Percentiles rank a stretch among this genome's conserved stretches.
phyloP scores from a whole-genome alignment of 2,329 filamentous ascomycete genomes.

The Cladophialophora carrionii region DNA sequence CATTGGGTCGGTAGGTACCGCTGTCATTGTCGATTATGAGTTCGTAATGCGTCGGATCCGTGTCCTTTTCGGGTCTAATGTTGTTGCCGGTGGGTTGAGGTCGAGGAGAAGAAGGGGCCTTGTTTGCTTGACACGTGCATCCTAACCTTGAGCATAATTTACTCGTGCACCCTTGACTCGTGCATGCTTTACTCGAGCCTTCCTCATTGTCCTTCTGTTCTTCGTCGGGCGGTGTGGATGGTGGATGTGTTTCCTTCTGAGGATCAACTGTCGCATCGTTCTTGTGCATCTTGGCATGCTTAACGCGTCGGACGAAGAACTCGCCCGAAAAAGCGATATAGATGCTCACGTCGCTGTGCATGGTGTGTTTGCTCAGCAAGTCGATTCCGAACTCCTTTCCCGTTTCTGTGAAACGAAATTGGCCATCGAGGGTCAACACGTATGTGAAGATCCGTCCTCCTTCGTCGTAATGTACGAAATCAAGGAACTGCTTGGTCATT shows the following conservation, averaged over 20 bases:
- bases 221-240: constrained; percentile 48
- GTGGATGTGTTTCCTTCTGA: constrained; percentile 54
- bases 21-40: constrained; percentile 94
- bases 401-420: constrained; percentile 90
- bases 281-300: constrained; percentile 49
- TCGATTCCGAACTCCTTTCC: constrained; percentile 95
- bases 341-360: constrained; percentile 90
- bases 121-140: neutral
- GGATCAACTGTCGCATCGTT: constrained; percentile 33
- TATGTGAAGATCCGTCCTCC: constrained; percentile 90
- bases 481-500: constrained; percentile 78
- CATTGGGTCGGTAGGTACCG: constrained; percentile 88
- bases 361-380: constrained; percentile 89
- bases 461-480: constrained; percentile 82
- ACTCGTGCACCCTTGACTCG: neutral
- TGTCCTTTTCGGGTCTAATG: constrained; percentile 31
- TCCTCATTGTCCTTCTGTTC: constrained; percentile 39
- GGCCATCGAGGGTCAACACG: constrained; percentile 81
- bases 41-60: constrained; percentile 69
- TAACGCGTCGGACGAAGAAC: constrained; percentile 80
- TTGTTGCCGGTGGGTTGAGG: neutral
- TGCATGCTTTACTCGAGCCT: neutral
- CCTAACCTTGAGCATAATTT: neutral
- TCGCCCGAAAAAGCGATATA: constrained; percentile 93
- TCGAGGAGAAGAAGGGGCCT: neutral